A percentile compares a stretch with the other conserved stretches of the same genome.
Conservation (phyloP, 495 filamentous ascomycete species). For the Amphirosellinia nigrospora region DNA sequence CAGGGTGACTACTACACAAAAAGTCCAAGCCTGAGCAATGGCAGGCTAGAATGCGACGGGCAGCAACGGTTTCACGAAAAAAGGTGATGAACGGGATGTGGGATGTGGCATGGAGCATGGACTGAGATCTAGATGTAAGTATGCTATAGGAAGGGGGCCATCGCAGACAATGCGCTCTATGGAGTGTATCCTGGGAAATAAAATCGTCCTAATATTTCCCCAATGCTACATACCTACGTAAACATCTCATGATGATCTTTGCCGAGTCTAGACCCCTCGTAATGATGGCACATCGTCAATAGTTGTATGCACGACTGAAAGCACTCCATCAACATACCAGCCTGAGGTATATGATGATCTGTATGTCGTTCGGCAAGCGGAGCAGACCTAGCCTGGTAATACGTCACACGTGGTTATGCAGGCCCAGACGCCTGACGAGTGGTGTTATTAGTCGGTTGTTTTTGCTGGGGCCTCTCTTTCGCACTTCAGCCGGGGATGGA, state of each 20-base stretch:
- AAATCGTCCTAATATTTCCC: neutral
- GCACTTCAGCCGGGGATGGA: conserved; percentile 5
- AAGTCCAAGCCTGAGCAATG: neutral
- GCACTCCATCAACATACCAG: too few relatives aligned
- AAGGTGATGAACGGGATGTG: neutral
- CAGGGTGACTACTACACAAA: neutral
- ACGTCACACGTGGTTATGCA: conserved; percentile 20
- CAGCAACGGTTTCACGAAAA: conserved; percentile 12
- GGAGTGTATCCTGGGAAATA: neutral
- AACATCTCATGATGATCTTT: conserved; percentile 15
- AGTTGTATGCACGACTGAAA: neutral
- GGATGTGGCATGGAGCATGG: too few relatives aligned
- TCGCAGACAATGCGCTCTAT: neutral
- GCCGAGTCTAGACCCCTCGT: neutral
- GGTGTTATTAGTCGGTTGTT: neutral
- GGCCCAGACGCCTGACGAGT: neutral
- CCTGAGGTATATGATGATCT: too few relatives aligned
- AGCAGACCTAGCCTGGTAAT: neutral
- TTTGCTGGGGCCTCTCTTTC: neutral
- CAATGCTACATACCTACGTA: conserved; percentile 14
- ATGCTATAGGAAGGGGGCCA: neutral
- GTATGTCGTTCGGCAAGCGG: neutral
- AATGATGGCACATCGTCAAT: neutral
- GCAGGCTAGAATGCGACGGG: neutral
- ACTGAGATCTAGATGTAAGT: neutral